These are phyloP conservation scores for Pleurostoma richardsiae DNA, from an alignment of 2,329 filamentous ascomycete genomes.

Conservation along the genomic window DNA sequence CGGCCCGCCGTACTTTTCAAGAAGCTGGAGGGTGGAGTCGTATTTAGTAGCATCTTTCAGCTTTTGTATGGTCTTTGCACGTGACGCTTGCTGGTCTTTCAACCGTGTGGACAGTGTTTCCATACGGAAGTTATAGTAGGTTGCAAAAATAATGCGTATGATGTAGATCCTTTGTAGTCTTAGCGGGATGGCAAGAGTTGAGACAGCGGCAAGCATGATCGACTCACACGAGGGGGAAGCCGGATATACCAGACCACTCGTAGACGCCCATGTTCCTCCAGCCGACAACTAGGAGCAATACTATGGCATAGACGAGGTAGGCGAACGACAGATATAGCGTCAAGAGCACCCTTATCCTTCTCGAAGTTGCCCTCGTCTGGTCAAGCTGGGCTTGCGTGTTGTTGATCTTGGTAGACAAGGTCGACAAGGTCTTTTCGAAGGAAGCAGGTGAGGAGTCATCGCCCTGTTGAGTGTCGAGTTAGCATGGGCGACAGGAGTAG, in stretches of 20 bases:
- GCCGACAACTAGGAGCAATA: constrained; percentile 80
- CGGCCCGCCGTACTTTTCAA: constrained; percentile 86
- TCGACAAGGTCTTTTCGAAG: constrained; percentile 87
- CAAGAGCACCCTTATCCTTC: constrained; percentile 78
- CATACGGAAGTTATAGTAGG: constrained; percentile 79
- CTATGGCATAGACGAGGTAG: constrained; percentile 81
- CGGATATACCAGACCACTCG: constrained; percentile 75
- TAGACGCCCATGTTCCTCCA: constrained; percentile 69
- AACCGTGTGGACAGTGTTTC: constrained; percentile 63
- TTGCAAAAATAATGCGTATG: constrained; percentile 59
- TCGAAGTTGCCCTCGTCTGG: constrained; percentile 62
- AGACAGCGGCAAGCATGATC: not conserved
- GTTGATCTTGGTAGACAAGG: constrained; percentile 77
- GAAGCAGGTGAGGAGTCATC: constrained; percentile 78
- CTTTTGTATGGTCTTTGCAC: constrained; percentile 84
- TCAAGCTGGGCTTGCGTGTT: constrained; percentile 71
- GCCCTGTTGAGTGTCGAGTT: constrained; percentile 42
- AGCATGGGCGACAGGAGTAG: too few species aligned
- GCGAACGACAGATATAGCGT: constrained; percentile 87
- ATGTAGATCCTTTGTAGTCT: constrained; percentile 63
- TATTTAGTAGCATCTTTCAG: constrained; percentile 95
- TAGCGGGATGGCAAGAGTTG: not conserved
- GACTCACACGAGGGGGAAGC: constrained; percentile 70
- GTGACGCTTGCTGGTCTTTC: constrained; percentile 71
- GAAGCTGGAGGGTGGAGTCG: constrained; percentile 84